phyloP scores from a whole-genome alignment of 306 rosid genomes.

The Pterocarpus santalinus region DNA sequence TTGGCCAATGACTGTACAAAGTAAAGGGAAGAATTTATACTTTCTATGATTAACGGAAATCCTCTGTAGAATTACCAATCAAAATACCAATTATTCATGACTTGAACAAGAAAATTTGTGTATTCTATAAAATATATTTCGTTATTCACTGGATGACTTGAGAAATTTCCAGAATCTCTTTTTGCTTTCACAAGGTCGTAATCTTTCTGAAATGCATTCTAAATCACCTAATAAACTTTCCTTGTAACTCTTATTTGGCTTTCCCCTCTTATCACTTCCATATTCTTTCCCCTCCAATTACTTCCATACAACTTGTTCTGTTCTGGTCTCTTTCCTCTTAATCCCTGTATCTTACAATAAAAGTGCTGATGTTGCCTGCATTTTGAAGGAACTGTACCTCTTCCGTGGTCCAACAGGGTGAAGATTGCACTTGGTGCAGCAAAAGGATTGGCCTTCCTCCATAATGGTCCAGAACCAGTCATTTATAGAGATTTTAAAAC shows the following conservation, averaged over 20 bases:
- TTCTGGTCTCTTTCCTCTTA: constrained; percentile 23
- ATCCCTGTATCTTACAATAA: constrained; percentile 35
- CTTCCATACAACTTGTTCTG: constrained; percentile 1
- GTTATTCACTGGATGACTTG: neutral
- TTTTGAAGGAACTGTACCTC: constrained; percentile 94
- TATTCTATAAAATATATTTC: neutral
- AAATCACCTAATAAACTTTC: too few species aligned
- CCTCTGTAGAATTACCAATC: constrained; percentile 1
- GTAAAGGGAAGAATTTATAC: constrained; percentile 4
- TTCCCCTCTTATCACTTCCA: constrained; percentile 12
- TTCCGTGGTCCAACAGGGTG: constrained; percentile 92
- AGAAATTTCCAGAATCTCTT: constrained; percentile 10
- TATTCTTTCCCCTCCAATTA: constrained; percentile 3
- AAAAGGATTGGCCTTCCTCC: constrained; percentile 96
- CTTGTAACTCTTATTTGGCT: neutral
- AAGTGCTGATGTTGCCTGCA: constrained; percentile 51
- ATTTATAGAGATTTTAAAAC: constrained; percentile 98
- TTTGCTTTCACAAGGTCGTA: neutral
- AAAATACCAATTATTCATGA: constrained; percentile 2
- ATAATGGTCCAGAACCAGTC: constrained; percentile 91
- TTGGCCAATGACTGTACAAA: constrained; percentile 12
- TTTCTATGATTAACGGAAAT: neutral
- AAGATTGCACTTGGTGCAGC: constrained; percentile 97
- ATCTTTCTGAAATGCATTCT: too few species aligned
- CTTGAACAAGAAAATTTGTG: constrained; percentile 6